These are phyloP conservation scores for Lolium rigidum DNA, from an alignment of 176 grass and related monocot genomes.

Conservation along the genomic window DNA sequence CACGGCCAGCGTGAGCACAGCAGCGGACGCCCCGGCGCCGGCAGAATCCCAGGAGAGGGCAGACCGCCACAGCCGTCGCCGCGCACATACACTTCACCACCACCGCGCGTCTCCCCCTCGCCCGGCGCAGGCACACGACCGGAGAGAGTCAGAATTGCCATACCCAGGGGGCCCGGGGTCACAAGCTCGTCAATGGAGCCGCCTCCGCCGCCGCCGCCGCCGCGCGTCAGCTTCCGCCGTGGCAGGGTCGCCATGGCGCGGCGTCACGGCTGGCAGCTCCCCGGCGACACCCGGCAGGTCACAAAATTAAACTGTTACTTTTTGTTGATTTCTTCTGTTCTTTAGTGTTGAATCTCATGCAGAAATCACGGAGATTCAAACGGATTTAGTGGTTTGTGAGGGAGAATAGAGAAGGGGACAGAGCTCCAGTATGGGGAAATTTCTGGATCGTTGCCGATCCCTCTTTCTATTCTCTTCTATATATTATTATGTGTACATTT, in stretches of 20 bases:
- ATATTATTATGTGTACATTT: too few species aligned
- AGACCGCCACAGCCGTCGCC: slow-evolving; percentile 18
- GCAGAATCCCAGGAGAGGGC: slow-evolving; percentile 29
- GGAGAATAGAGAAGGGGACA: too few species aligned
- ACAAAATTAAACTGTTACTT: slow-evolving; percentile 24
- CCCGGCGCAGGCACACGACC: slow-evolving; percentile 1
- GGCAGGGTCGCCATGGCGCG: slow-evolving; percentile 56
- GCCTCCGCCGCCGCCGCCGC: slow-evolving; percentile 16
- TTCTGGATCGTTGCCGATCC: too few species aligned
- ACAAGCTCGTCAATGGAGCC: slow-evolving; percentile 33
- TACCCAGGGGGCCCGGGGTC: slow-evolving; percentile 45
- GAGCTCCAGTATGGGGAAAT: too few species aligned
- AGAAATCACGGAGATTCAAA: slow-evolving; percentile 17
- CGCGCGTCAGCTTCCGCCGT: slow-evolving; percentile 1
- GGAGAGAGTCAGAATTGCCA: not conserved
- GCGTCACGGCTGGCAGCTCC: slow-evolving; percentile 84
- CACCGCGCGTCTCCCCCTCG: not conserved
- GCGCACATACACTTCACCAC: slow-evolving; percentile 5
- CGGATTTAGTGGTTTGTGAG: too few species aligned
- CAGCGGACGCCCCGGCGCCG: not conserved
- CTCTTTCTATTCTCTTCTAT: too few species aligned
- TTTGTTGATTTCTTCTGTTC: slow-evolving; percentile 48
- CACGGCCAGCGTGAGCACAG: not conserved
- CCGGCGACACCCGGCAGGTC: slow-evolving; percentile 80
- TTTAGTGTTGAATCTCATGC: slow-evolving; percentile 43